A percentile compares a stretch with the other conserved stretches of the same genome.
Evolutionary conservation across 306 rosid species (phyloP).

Genomic region (Benincasa hispida): DNA sequence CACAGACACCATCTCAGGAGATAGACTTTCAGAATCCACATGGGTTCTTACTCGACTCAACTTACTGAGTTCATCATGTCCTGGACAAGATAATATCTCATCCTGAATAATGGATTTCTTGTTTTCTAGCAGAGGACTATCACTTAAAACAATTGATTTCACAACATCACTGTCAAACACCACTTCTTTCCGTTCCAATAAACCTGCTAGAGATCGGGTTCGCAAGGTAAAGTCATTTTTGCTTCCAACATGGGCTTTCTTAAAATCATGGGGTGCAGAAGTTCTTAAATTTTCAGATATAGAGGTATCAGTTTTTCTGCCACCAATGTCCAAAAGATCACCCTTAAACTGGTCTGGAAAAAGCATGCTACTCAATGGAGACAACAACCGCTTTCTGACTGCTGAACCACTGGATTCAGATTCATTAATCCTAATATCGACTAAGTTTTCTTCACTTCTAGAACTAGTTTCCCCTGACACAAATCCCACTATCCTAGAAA

Average conservation of each 20-base stretch:
- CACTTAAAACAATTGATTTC: constrained; percentile 24
- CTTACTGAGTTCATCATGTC: constrained; percentile 26
- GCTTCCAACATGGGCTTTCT: constrained; percentile 85
- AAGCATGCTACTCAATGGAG: constrained; percentile 77
- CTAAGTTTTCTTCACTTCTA: constrained; percentile 23
- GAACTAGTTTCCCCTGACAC: constrained; percentile 43
- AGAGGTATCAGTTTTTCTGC: constrained; percentile 22
- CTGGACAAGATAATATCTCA: constrained; percentile 22
- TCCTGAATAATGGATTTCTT: constrained; percentile 17
- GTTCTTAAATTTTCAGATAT: constrained; percentile 21
- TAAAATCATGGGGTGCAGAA: constrained; percentile 41
- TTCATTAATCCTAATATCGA: constrained; percentile 25
- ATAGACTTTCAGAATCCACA: constrained; percentile 22
- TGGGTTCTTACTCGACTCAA: constrained; percentile 21
- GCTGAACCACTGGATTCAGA: constrained; percentile 36
- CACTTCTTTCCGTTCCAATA: constrained; percentile 33
- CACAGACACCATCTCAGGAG: constrained; percentile 28
- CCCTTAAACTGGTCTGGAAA: constrained; percentile 55
- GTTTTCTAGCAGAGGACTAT: constrained; percentile 48
- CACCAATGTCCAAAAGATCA: constrained; percentile 52
- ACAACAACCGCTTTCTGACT: constrained; percentile 70
- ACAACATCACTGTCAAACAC: constrained; percentile 6
- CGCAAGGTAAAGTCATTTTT: constrained; percentile 26
- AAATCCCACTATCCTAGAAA: constrained; percentile 87
- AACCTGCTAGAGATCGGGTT: constrained; percentile 36